Evolutionary conservation across 73 alveolate genomes (phyloP), one percentile per base, ranked within the genome.

Genomic region (Paramecium biaurelia): DNA sequence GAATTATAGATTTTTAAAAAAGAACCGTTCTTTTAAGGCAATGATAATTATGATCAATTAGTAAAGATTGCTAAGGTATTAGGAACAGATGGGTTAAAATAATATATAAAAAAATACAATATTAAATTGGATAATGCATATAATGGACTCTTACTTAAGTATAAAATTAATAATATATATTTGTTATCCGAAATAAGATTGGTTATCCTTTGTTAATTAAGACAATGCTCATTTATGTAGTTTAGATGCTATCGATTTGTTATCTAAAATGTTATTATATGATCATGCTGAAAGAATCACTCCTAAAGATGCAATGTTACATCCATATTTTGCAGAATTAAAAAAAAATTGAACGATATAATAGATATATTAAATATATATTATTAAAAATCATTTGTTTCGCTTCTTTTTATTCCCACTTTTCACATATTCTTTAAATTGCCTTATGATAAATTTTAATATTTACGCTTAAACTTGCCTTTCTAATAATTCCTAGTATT

Each of bases 21-120:
- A 70, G 99, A 98, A 86, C 99, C 99, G 35, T 98, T 98, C 96
- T 98, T 98, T 93, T 98, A 98, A 79, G 99, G 99, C 41, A 94
- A 93, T 38, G 99, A 98, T 95, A 98, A 98, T 93, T 95, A 98
- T 63, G 99, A 98, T 94, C 98, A 98, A 86, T 93, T 98, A 72
- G 96, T 98, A 57, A 98, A 98, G 85, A 97, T 98, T 8, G 99
- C 99, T 38, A 96, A 98, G 68, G 98, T 98, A 7, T 92, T 98
- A 92, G 99, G 99, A 37, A 92, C 98, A 24, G 99, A 96, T 35
- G 98, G 94, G 38, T 76, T 97, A 41, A 84, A 92, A 26, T 26
- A 53, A 35, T 92, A 89, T 92, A 10, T 93, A 82, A 86, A 53
- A 57, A 93, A 92, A 84, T 93, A 93, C 76, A 70, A 92, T 37